Conservation (phyloP, 2,329 filamentous ascomycete genomes). For the Emergomyces orientalis region DNA sequence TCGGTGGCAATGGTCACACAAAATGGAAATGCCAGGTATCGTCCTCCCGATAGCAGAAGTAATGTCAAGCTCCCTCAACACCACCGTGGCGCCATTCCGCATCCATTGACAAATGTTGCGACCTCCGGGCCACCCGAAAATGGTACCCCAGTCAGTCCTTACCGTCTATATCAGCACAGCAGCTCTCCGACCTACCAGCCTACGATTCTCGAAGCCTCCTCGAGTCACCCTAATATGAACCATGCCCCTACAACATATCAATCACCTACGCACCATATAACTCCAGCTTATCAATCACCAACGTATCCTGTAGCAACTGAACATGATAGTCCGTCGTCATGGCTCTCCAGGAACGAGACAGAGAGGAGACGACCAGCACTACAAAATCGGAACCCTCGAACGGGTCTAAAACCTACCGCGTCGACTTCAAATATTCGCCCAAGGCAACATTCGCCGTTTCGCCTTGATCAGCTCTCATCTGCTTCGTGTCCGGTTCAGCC, state of each 20-base stretch:
- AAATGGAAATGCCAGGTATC: conserved; percentile 31
- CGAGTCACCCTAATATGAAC: conserved; percentile 4
- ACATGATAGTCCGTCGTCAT: neutral
- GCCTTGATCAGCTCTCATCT: conserved; percentile 8
- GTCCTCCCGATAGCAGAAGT: conserved; percentile 25
- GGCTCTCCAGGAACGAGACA: neutral
- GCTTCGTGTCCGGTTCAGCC: conserved; percentile 17
- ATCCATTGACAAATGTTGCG: conserved; percentile 2
- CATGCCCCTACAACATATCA: conserved; percentile 1
- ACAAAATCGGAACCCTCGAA: neutral
- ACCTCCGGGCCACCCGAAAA: neutral
- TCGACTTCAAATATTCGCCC: conserved; percentile 28
- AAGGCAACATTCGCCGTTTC: conserved; percentile 17
- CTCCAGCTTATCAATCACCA: conserved; percentile 7
- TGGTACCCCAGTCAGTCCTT: neutral
- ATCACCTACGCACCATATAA: conserved; percentile 5
- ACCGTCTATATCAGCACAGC: conserved; percentile 1
- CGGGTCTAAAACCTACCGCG: conserved; percentile 21
- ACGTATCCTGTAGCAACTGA: neutral
- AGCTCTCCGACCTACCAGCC: conserved; percentile 4
- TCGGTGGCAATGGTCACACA: conserved; percentile 39
- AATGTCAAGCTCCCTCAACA: conserved; percentile 14
- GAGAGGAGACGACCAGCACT: conserved; percentile 1
- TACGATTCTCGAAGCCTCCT: conserved; percentile 6
- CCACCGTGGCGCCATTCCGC: conserved; percentile 19